Evolutionary conservation across 352 stramenopile genomes (phyloP), one percentile per base, ranked within the genome.

Genomic region (Phytopythium aichiense): DNA sequence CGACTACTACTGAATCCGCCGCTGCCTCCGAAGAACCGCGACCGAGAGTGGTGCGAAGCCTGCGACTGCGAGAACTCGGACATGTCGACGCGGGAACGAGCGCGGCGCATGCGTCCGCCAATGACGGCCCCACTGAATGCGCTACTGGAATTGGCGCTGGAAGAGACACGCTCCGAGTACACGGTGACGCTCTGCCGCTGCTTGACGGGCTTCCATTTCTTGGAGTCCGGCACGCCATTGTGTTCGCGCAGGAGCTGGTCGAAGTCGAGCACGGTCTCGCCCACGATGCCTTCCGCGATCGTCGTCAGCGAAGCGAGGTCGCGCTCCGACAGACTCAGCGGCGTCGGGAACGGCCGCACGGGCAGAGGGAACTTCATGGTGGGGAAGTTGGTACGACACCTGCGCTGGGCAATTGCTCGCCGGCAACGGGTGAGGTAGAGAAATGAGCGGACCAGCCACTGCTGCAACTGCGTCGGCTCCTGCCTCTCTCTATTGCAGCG

Each of bases 161-260:
- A 33, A 0, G 45, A 31, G 2, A 11, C 45, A 11, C 66, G 63
- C 35, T 73, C 62, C 33, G 70, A 51, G 42, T 73, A 73, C 15
- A 76, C 63, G 1, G 66, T 51, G n/a, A 76, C 35, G 30, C 67
- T 73, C 16, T 73, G 42, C 23, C 69, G 72, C n/a, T 58, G 60
- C 57, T 68, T 71, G 57, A 76, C 22, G 33, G 62, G 51, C 55
- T 76, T 73, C 69, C 69, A 76, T 11, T 67, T 62, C 37, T 55
- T 71, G 22, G 48, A 28, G 35, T 60, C 68, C 16, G 69, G 69
- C 22, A 71, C 40, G 12, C 69, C 59, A 15, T 48, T 66, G n/a
- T 63, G 65, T 22, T 61, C 65, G 16, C 58, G 61, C 46, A 71
- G 33, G n/a, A 76, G 62, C 35, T 76, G 66, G 8, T 76, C 69